Evolutionary conservation across 2,329 filamentous ascomycete genomes (phyloP).

Genomic region (Fusarium phyllophilum): DNA sequence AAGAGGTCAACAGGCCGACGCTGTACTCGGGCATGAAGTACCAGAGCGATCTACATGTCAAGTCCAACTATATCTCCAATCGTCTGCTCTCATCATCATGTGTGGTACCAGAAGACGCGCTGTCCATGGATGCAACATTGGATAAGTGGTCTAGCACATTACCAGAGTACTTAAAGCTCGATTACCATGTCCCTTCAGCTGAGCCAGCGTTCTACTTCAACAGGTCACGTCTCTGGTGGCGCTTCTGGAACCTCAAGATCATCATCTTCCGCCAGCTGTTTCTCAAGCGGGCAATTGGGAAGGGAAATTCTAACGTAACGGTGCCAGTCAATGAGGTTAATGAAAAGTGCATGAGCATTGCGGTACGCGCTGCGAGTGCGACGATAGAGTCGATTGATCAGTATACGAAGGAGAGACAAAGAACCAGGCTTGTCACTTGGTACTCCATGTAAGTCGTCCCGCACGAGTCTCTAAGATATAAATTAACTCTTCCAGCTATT

Average conservation of each 20-base stretch:
- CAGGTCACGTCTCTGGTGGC: not conserved
- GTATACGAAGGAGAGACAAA: not conserved
- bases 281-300: not conserved
- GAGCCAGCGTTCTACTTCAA: not conserved
- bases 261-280: not conserved
- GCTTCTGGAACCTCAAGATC: not conserved
- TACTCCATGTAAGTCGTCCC: not conserved
- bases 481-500: not conserved
- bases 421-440: not conserved
- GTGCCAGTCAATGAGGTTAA: not conserved
- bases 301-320: accelerated
- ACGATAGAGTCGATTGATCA: not conserved
- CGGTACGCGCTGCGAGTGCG: not conserved
- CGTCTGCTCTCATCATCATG: not conserved
- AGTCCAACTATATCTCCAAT: not conserved
- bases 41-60: not conserved
- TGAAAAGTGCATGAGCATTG: not conserved
- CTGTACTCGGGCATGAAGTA: not conserved
- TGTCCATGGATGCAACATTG: not conserved
- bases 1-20: not conserved
- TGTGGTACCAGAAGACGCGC: not conserved
- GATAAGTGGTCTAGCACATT: not conserved
- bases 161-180: not conserved
- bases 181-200: not conserved
- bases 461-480: accelerated